phyloP scores from a whole-genome alignment of 2,329 filamentous ascomycete species.

The Aspergillus quadricinctus region DNA sequence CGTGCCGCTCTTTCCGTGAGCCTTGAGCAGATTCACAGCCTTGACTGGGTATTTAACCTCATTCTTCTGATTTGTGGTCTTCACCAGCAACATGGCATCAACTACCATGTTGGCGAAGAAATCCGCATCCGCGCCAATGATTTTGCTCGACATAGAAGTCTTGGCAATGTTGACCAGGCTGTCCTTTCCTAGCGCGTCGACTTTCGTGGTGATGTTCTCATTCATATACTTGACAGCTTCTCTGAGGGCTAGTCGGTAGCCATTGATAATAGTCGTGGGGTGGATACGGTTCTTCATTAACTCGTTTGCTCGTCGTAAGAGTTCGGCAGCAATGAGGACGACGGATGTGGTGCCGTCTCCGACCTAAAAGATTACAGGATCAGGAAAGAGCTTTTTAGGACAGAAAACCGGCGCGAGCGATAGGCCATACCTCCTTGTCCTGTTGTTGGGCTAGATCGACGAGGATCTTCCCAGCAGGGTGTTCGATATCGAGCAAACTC shows the following conservation, averaged over 20 bases:
- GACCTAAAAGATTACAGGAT: constrained; percentile 48
- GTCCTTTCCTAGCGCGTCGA: constrained; percentile 84
- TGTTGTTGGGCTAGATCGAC: constrained; percentile 97
- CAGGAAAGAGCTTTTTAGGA: constrained; percentile 2
- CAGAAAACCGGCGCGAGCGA: neutral
- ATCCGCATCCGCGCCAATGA: constrained; percentile 90
- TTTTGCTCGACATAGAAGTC: constrained; percentile 99
- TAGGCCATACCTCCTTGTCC: constrained; percentile 71
- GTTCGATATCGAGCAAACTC: constrained; percentile 90
- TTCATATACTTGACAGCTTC: constrained; percentile 99
- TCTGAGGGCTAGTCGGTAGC: constrained; percentile 88
- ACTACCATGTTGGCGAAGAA: constrained; percentile 98
- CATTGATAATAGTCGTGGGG: constrained; percentile 97
- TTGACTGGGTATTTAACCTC: constrained; percentile 98
- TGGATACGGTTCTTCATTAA: constrained; percentile 99
- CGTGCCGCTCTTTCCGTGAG: constrained; percentile 84
- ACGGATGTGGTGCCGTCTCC: constrained; percentile 98
- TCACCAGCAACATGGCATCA: constrained; percentile 92
- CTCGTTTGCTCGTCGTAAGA: constrained; percentile 90
- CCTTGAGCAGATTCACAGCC: constrained; percentile 97
- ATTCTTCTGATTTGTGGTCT: constrained; percentile 82
- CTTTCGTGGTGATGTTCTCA: constrained; percentile 95
- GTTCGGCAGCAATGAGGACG: constrained; percentile 92
- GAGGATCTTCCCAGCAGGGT: constrained; percentile 96
- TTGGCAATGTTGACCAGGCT: constrained; percentile 92